Evolutionary conservation across 108 stramenopile species (phyloP).

Genomic region (Skeletonema tropicum): DNA sequence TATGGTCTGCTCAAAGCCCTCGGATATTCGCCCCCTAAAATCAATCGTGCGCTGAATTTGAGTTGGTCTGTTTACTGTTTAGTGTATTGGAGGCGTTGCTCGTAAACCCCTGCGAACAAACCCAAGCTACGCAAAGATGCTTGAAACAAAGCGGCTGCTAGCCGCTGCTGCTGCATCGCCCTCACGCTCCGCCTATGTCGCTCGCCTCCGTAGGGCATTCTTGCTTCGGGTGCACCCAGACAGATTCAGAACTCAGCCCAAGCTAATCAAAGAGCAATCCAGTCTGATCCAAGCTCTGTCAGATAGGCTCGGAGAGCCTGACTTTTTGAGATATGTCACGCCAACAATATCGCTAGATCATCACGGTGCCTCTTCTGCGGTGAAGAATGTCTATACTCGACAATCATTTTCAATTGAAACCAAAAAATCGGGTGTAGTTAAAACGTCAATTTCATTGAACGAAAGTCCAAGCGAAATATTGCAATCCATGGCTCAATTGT

Average conservation of each 20-base stretch:
- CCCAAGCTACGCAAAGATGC: neutral
- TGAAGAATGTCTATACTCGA: slow-evolving; percentile 2
- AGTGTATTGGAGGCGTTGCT: too few relatives aligned
- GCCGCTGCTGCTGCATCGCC: neutral
- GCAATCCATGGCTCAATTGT: slow-evolving; percentile 39
- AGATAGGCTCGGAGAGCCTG: slow-evolving; percentile 53
- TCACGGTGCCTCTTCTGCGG: neutral
- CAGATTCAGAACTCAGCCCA: slow-evolving; percentile 66
- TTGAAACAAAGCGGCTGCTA: neutral
- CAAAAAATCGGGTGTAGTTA: slow-evolving; percentile 22
- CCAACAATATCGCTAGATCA: slow-evolving; percentile 1
- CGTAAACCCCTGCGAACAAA: too few relatives aligned
- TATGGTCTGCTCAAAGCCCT: too few relatives aligned
- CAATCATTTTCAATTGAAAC: slow-evolving; percentile 64
- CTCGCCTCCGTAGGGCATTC: slow-evolving; percentile 76
- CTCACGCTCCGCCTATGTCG: slow-evolving; percentile 57
- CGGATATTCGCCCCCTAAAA: too few relatives aligned
- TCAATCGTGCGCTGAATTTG: too few relatives aligned
- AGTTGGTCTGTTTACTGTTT: too few relatives aligned
- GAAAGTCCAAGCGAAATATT: slow-evolving; percentile 63
- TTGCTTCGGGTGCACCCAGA: slow-evolving; percentile 85
- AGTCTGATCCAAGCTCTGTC: slow-evolving; percentile 66
- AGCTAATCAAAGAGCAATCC: slow-evolving; percentile 66
- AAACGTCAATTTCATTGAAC: slow-evolving; percentile 55
- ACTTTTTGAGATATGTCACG: slow-evolving; percentile 61